phyloP scores from a whole-genome alignment of 345 rosid genomes.

The Lumnitzera littorea region DNA sequence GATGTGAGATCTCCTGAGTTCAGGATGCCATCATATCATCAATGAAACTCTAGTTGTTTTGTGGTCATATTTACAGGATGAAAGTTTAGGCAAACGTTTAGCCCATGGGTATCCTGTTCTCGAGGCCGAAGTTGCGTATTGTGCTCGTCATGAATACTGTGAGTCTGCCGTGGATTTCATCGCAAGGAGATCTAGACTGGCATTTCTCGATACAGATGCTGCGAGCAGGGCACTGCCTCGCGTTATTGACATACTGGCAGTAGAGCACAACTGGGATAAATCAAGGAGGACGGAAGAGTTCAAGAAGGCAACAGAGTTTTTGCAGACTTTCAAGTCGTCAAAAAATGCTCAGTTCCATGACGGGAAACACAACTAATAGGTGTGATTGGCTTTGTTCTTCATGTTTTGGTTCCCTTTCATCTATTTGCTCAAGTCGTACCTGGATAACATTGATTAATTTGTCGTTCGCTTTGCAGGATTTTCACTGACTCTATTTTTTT shows the following conservation, averaged over 20 bases:
- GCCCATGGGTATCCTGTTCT: conserved; percentile 82
- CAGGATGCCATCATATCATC: neutral
- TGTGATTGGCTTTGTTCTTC: neutral
- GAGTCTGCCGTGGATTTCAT: conserved; percentile 89
- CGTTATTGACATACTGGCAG: conserved; percentile 60
- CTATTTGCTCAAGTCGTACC: neutral
- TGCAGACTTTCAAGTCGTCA: conserved; percentile 88
- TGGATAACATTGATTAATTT: neutral
- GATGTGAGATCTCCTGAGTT: no score
- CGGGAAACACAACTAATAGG: conserved; percentile 63
- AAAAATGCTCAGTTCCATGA: conserved; percentile 91
- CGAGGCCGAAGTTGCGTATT: conserved; percentile 72
- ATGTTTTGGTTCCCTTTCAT: neutral
- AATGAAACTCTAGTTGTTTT: neutral
- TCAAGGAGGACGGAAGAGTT: conserved; percentile 64
- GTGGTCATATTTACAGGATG: conserved; percentile 35
- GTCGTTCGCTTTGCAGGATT: conserved; percentile 1
- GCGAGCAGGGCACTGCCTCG: conserved; percentile 81
- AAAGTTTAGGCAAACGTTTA: conserved; percentile 78
- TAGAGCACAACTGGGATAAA: conserved; percentile 75
- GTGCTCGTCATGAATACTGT: conserved; percentile 86
- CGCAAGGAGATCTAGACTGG: conserved; percentile 92
- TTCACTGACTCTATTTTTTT: neutral
- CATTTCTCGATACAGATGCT: conserved; percentile 94
- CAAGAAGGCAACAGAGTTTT: conserved; percentile 49